Percentiles rank a stretch among this genome's conserved stretches.
Conservation (phyloP, 495 filamentous ascomycete genomes). For the Podospora comata region DNA sequence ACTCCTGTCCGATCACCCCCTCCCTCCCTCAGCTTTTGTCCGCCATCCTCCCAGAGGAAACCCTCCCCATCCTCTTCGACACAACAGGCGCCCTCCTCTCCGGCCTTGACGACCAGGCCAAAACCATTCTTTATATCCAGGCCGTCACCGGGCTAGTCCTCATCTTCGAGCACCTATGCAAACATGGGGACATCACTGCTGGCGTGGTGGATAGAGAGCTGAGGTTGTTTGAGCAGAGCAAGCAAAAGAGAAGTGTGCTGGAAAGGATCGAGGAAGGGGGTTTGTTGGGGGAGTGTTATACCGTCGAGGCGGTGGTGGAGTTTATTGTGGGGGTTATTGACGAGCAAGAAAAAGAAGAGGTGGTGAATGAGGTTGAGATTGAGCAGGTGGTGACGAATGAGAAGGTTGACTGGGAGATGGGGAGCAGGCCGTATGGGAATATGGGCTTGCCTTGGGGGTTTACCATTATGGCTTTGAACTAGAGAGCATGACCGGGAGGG, state of each 20-base stretch:
- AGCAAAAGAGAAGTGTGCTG: constrained; percentile 26
- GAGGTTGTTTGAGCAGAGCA: constrained; percentile 34
- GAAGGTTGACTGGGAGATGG: constrained; percentile 25
- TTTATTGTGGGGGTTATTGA: constrained; percentile 25
- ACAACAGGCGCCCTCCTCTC: constrained; percentile 20
- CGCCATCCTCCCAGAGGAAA: constrained; percentile 16
- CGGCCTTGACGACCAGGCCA: constrained; percentile 30
- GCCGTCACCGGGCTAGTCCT: constrained; percentile 32
- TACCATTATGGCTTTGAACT: constrained; percentile 38
- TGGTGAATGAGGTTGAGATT: constrained; percentile 9
- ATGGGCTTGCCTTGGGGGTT: constrained; percentile 39
- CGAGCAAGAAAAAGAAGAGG: constrained; percentile 4
- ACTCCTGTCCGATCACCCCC: constrained; percentile 26
- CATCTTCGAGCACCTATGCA: constrained; percentile 25
- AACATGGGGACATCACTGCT: neutral
- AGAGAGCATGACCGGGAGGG: neutral
- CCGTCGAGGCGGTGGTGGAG: constrained; percentile 21
- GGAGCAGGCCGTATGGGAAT: constrained; percentile 29
- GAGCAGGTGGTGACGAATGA: constrained; percentile 16
- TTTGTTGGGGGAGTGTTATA: constrained; percentile 28
- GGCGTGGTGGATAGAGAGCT: constrained; percentile 26
- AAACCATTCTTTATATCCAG: constrained; percentile 26
- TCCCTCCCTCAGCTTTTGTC: constrained; percentile 21
- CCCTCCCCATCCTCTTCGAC: constrained; percentile 32
- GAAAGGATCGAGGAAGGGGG: constrained; percentile 23